phyloP scores from a whole-genome alignment of 306 rosid species.

The Vigna unguiculata region DNA sequence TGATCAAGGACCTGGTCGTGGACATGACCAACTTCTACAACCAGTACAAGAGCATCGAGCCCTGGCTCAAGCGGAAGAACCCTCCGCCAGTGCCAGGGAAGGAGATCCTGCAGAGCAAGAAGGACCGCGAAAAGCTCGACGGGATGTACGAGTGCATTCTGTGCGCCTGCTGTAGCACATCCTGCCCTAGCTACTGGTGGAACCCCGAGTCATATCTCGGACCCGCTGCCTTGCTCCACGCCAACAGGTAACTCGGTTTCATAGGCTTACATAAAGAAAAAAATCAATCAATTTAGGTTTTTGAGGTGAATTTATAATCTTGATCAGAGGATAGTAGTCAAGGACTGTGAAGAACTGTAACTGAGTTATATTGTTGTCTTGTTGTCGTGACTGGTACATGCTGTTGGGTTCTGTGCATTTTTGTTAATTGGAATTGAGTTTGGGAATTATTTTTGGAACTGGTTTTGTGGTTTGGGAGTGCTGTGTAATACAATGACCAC shows the following conservation, averaged over 20 bases:
- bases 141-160: slow-evolving; percentile 99
- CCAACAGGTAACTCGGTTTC: slow-evolving; percentile 70
- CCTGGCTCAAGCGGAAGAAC: slow-evolving; percentile 95
- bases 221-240: slow-evolving; percentile 95
- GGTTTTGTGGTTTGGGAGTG: not conserved
- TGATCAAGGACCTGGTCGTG: slow-evolving; percentile 90
- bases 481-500: not conserved
- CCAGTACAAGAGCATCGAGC: slow-evolving; percentile 98
- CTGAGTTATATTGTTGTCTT: slow-evolving; percentile 46
- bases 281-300: not conserved
- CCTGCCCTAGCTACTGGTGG: slow-evolving; percentile 99
- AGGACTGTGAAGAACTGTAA: not conserved
- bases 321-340: not conserved
- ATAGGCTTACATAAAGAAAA: not conserved
- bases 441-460: not conserved
- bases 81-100: slow-evolving; percentile 64
- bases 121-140: slow-evolving; percentile 86
- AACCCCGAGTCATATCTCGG: slow-evolving; percentile 95
- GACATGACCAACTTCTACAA: slow-evolving; percentile 96
- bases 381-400: slow-evolving; percentile 5
- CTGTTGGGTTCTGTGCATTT: not conserved
- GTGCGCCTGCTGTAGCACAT: slow-evolving; percentile 98
- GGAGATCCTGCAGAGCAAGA: slow-evolving; percentile 85
- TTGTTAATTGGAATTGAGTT: slow-evolving; percentile 3
- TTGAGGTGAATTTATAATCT: not conserved